Evolutionary conservation across 78 protist species (phyloP), one percentile per base, ranked within the genome.

Genomic region (Guillardia theta): DNA sequence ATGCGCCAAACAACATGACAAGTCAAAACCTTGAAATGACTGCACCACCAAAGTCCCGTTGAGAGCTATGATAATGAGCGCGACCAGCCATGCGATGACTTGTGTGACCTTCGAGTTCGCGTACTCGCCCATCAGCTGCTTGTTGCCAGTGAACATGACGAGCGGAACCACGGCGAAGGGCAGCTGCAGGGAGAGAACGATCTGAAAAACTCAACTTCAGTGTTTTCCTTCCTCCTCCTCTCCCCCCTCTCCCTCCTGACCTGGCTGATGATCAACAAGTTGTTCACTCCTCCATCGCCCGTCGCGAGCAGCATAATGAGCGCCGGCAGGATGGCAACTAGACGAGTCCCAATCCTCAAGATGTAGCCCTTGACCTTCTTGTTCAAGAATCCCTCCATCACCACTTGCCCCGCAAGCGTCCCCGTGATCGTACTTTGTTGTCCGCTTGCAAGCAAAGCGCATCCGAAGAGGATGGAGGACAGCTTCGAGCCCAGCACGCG

Each of bases 401-500:
- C 92, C 4, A 87, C 62, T 62, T 87, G 92, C 22, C 92, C 62
- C 37, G 58, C 92, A 8, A 47, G 24, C 37, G 92, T 87, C 27
- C 64, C 92, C 30, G 92, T 87, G 53, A 87, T 87, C 39, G 92
- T 87, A 18, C 44, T n/a, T 30, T 78, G 90, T 50, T 78, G 90
- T 22, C 90, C 90, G 90, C 90, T 78, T 10, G 90, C 90, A 3
- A 78, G 90, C 48, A 78, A 48, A 45, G 90, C 90, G 41, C 39
- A 45, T 33, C 45, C 83, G 36, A 70, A 70, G 36, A 70, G 83
- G 12, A 33, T 24, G 27, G 83, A 4, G 8, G 83, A 12, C 41
- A 33, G 15, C 21, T 24, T 22, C 83, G n/a, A 1, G 10, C 83
- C 83, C 4, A 70, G 83, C 45, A 70, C 45, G 9, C 45, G 10